Conservation (phyloP, 78 protist species). For the Isochrysis galbana region DNA sequence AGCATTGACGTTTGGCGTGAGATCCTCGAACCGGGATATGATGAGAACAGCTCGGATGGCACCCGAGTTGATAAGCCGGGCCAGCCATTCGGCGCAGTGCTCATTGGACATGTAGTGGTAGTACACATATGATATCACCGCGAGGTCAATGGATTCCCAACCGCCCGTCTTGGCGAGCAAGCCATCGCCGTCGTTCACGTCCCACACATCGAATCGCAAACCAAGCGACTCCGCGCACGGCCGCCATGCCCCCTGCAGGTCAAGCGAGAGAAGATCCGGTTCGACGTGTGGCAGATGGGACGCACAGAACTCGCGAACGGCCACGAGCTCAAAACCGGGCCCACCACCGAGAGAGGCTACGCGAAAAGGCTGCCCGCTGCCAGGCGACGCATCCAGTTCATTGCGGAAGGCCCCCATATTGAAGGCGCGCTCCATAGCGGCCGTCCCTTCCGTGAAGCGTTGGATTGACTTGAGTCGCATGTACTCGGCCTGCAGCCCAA, state of each 20-base stretch:
- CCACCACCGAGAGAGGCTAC: conserved; percentile 29
- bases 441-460: neutral
- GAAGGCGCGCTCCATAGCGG: neutral
- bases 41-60: neutral
- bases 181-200: conserved; percentile 6
- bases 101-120: conserved; percentile 3
- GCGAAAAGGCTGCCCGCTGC: neutral
- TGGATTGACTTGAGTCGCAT: conserved; percentile 2
- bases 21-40: neutral
- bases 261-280: neutral
- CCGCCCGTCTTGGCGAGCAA: neutral
- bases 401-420: neutral
- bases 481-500: conserved; percentile 24
- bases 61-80: neutral
- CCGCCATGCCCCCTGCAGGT: neutral
- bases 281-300: neutral
- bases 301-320: neutral
- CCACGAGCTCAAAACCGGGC: conserved; percentile 19
- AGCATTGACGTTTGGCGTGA: neutral
- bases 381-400: neutral
- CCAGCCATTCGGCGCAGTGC: conserved; percentile 15
- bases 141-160: neutral
- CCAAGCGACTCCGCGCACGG: neutral
- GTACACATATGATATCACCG: neutral
- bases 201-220: neutral